These are phyloP conservation scores for Dactylis glomerata DNA, from an alignment of 176 grass and related monocot species.

Conservation along the genomic window DNA sequence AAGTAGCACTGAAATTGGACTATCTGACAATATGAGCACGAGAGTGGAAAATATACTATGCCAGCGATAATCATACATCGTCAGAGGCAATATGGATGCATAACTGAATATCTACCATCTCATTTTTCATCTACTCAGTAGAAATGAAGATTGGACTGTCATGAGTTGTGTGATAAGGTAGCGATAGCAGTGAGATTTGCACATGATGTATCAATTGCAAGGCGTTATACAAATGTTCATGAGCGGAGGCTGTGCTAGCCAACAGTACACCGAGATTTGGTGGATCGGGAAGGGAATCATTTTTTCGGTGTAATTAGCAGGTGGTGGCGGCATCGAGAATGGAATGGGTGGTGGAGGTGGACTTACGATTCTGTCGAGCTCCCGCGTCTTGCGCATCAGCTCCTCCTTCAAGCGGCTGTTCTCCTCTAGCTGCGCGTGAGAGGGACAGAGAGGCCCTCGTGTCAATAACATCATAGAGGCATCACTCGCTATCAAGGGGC, in stretches of 20 bases:
- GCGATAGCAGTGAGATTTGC: neutral
- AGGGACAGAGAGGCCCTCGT: neutral
- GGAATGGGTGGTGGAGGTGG: neutral
- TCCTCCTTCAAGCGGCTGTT: constrained; percentile 84
- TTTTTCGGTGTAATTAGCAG: neutral
- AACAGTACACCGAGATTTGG: neutral
- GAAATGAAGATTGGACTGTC: neutral
- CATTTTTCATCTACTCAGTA: neutral
- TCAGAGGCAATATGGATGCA: neutral
- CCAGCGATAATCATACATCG: neutral
- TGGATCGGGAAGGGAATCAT: neutral
- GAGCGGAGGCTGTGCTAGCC: neutral
- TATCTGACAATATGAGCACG: neutral
- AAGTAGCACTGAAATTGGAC: neutral
- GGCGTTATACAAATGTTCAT: neutral
- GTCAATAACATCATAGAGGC: neutral
- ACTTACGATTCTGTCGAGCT: constrained; percentile 73
- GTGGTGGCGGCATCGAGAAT: neutral
- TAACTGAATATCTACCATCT: neutral
- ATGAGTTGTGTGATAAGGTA: neutral
- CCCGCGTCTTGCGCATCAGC: constrained; percentile 65
- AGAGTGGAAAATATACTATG: neutral
- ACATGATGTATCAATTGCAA: neutral
- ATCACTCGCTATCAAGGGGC: neutral
- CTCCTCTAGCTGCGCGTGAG: constrained; percentile 62